Evolutionary conservation across 768 basidiomycete species (phyloP).

Genomic region (Pisolithus microcarpus): DNA sequence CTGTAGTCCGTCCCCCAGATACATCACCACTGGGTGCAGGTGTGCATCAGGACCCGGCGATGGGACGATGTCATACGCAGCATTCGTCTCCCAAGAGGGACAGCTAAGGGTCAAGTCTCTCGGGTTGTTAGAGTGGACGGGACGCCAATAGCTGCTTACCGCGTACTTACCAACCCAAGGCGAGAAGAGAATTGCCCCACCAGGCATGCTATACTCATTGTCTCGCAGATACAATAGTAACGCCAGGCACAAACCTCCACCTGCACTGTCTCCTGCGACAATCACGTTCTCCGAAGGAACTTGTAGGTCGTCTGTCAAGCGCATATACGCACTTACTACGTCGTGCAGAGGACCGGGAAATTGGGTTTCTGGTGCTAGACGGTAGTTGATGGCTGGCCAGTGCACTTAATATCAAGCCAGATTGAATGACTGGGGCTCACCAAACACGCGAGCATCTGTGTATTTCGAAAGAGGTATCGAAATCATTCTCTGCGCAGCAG

Average conservation of each 20-base stretch:
- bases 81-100: conserved; percentile 96
- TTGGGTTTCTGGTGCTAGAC: conserved; percentile 88
- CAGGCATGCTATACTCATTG: conserved; percentile 75
- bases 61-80: conserved; percentile 77
- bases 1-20: conserved; percentile 75
- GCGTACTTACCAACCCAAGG: conserved; percentile 84
- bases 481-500: conserved; percentile 82
- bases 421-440: conserved; percentile 30
- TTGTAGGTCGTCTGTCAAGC: conserved; percentile 79
- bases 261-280: conserved; percentile 87
- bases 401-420: background rate
- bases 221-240: conserved; percentile 94
- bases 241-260: conserved; percentile 81
- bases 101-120: conserved; percentile 93
- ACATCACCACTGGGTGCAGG: conserved; percentile 89
- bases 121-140: conserved; percentile 5
- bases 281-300: conserved; percentile 90
- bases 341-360: conserved; percentile 91
- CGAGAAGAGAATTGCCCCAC: conserved; percentile 82
- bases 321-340: conserved; percentile 78
- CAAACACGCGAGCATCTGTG: conserved; percentile 84
- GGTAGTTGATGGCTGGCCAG: conserved; percentile 77
- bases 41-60: conserved; percentile 69
- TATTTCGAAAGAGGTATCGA: conserved; percentile 89
- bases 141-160: background rate